phyloP scores from a whole-genome alignment of 2,329 filamentous ascomycete species.

The Ophiostoma novo-ulmi region DNA sequence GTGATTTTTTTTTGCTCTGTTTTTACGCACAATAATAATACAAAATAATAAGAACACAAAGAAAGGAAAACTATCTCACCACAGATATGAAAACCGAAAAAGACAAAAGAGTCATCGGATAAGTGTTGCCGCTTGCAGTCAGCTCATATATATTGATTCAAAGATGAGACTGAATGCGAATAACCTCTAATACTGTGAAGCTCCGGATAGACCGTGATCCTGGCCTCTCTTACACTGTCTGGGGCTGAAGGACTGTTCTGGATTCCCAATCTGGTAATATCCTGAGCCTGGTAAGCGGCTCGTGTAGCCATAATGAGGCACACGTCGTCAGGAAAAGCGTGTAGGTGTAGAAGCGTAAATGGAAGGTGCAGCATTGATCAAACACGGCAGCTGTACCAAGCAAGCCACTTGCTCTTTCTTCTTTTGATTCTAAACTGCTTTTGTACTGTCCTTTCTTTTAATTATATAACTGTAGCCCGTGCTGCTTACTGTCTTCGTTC shows the following conservation, averaged over 20 bases:
- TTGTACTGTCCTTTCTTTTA: neutral
- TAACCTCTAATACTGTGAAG: neutral
- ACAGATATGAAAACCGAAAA: too few relatives aligned
- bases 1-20: too few relatives aligned
- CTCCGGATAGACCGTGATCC: neutral
- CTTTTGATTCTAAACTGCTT: too few relatives aligned
- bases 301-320: neutral
- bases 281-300: neutral
- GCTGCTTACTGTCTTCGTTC: too few relatives aligned
- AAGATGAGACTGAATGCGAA: neutral
- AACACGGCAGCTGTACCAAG: neutral
- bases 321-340: too few relatives aligned
- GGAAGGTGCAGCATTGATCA: neutral
- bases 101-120: neutral
- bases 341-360: neutral
- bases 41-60: too few relatives aligned
- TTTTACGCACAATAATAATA: too few relatives aligned
- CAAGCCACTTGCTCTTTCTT: neutral
- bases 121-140: neutral
- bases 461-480: too few relatives aligned
- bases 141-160: neutral
- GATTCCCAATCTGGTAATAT: constrained; percentile 1
- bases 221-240: neutral
- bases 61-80: neutral
- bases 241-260: neutral